Base-by-base conservation (phyloP, 192 early-diverging fungal genomes). In the Dissophora ornata region DNA sequence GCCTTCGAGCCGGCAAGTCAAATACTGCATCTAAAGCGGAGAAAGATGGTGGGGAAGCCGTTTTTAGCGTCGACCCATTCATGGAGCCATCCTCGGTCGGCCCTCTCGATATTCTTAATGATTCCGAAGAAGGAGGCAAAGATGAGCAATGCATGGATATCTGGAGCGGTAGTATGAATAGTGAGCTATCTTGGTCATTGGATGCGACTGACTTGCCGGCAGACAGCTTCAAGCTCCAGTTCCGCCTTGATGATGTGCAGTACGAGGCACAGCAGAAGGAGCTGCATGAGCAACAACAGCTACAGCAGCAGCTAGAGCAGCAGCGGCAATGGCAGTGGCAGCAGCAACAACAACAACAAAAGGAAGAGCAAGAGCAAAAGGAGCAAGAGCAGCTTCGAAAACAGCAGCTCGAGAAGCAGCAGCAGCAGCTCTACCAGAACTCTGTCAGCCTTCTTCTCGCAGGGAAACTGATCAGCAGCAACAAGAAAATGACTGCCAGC, bases 341-440 rank as follows among this genome's bases (percentile, higher is more conserved):
- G 12, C 36, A 5, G 36, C 12, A 5, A 12, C n/a, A n/a, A n/a
- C n/a, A n/a, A n/a, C n/a, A n/a, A n/a, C n/a, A n/a, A n/a, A n/a
- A n/a, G n/a, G n/a, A n/a, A n/a, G n/a, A n/a, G 44, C 12, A 45
- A n/a, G 44, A 45, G 44, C 12, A 45, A 16, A 16, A 45, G 44
- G 9, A 45, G 18, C 44, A 55, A 55, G 10, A 21, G 7, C 1
- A 55, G 6, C 53, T n/a, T n/a, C n/a, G n/a, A n/a, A n/a, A n/a
- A n/a, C n/a, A n/a, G n/a, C n/a, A n/a, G n/a, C n/a, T n/a, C n/a
- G n/a, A n/a, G n/a, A n/a, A 22, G 10, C 22, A 2, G 9, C 54
- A 56, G 38, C 22, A 41, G 24, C 44, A 4, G 44, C 6, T 48
- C 28, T 34, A 46, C 25, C 42, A 60, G 15, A 60, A 60, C 44